phyloP scores from a whole-genome alignment of 129 eudicot species.

The Ambrosia artemisiifolia region DNA sequence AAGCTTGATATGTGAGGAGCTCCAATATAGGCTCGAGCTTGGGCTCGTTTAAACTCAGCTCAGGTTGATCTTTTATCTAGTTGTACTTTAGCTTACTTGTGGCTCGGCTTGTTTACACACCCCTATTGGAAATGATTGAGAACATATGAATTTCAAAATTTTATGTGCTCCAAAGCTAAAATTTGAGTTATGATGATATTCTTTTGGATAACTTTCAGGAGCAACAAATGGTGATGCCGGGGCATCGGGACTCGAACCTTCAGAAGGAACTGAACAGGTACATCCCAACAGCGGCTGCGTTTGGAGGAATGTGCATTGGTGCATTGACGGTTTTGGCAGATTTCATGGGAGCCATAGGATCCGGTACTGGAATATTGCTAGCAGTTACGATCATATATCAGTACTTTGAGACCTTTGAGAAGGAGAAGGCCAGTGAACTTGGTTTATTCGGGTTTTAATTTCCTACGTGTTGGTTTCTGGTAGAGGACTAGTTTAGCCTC shows the following conservation, averaged over 20 bases:
- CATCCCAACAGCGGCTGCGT: slow-evolving; percentile 42
- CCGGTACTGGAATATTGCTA: slow-evolving; percentile 35
- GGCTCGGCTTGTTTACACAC: too few species aligned
- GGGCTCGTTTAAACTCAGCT: too few species aligned
- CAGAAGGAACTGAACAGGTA: slow-evolving; percentile 40
- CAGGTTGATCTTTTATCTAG: too few species aligned
- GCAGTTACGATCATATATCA: slow-evolving; percentile 40
- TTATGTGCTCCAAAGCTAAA: background rate
- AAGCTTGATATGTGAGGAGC: too few species aligned
- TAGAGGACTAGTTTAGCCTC: background rate
- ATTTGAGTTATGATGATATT: background rate
- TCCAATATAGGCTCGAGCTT: too few species aligned
- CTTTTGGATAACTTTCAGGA: slow-evolving; percentile 20
- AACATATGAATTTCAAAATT: background rate
- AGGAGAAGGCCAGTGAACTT: slow-evolving; percentile 43
- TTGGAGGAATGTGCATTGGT: slow-evolving; percentile 44
- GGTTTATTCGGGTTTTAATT: slow-evolving; percentile 36
- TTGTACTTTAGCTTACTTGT: too few species aligned
- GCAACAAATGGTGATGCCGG: slow-evolving; percentile 56
- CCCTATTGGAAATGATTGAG: background rate
- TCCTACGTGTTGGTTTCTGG: background rate
- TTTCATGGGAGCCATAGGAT: slow-evolving; percentile 42
- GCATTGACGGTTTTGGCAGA: slow-evolving; percentile 39
- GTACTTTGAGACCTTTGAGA: slow-evolving; percentile 40
- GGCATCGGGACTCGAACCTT: slow-evolving; percentile 37